Percentiles rank a stretch among this genome's conserved stretches.
phyloP scores from a whole-genome alignment of 768 basidiomycete genomes.

The Amanita pseudoporphyria region DNA sequence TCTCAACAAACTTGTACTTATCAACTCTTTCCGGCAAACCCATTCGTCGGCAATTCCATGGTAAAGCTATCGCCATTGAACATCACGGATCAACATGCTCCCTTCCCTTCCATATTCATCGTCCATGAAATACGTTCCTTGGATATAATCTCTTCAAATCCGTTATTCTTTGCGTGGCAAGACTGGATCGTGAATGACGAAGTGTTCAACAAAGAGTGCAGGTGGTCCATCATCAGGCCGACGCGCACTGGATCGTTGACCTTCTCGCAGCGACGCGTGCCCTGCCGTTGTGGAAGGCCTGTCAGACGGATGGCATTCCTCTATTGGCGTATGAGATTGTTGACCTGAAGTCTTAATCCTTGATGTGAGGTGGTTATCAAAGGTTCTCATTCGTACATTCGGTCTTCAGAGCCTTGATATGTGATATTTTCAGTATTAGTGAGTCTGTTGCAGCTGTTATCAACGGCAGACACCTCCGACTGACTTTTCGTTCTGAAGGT shows the following conservation, averaged over 20 bases:
- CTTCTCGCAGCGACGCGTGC: constrained; percentile 22
- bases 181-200: constrained; percentile 18
- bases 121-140: constrained; percentile 27
- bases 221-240: constrained; percentile 12
- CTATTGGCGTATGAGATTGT: no score
- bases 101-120: constrained; percentile 23
- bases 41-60: constrained; percentile 16
- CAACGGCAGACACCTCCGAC: no score
- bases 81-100: no score
- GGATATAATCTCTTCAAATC: constrained; percentile 20
- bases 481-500: constrained; percentile 28
- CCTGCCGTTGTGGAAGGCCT: constrained; percentile 23
- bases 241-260: constrained; percentile 15
- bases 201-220: constrained; percentile 12
- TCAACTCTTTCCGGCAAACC: constrained; percentile 19
- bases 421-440: no score
- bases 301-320: constrained; percentile 21
- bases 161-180: constrained; percentile 14
- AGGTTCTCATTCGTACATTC: no score
- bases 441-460: no score
- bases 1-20: constrained; percentile 17
- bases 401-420: no score
- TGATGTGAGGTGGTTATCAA: no score
- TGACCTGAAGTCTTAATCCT: no score
- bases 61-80: constrained; percentile 26